phyloP scores from a whole-genome alignment of 441 rosid species.

The Erysimum pusillum region DNA sequence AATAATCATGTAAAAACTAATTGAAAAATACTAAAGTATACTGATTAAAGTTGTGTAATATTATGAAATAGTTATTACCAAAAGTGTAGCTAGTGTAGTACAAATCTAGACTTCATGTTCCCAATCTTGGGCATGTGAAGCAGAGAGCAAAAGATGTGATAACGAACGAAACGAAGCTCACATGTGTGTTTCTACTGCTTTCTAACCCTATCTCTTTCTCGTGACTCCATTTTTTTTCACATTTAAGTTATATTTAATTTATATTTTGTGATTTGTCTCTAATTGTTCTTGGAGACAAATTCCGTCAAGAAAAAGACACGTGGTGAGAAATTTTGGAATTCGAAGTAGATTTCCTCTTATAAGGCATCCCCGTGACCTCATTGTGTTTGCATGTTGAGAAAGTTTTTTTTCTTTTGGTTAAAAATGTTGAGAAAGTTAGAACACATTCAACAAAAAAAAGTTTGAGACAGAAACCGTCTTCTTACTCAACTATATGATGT shows the following conservation, averaged over 20 bases:
- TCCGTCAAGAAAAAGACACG: constrained; percentile 6
- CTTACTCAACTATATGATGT: background rate
- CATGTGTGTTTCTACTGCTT: constrained; percentile 39
- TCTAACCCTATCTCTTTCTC: constrained; percentile 39
- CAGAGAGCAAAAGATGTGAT: constrained; percentile 34
- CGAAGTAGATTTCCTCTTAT: constrained; percentile 10
- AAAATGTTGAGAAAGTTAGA: background rate
- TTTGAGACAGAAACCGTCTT: background rate
- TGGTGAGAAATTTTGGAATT: constrained; percentile 2
- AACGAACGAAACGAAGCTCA: constrained; percentile 36
- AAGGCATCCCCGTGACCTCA: constrained; percentile 33
- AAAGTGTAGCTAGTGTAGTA: background rate
- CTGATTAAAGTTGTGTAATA: background rate
- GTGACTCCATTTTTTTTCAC: constrained; percentile 16
- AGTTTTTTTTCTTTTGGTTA: too few species aligned
- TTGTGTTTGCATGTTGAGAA: background rate
- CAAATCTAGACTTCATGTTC: constrained; percentile 42
- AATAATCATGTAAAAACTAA: background rate
- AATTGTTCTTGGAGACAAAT: constrained; percentile 15
- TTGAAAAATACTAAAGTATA: background rate
- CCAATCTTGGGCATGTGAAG: constrained; percentile 46
- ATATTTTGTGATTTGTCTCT: constrained; percentile 17
- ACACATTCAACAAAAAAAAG: background rate
- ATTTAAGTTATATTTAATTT: too few species aligned
- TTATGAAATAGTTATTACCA: background rate